Conservation (phyloP, 2,329 filamentous ascomycete species). For the Aspergillus quadricinctus region DNA sequence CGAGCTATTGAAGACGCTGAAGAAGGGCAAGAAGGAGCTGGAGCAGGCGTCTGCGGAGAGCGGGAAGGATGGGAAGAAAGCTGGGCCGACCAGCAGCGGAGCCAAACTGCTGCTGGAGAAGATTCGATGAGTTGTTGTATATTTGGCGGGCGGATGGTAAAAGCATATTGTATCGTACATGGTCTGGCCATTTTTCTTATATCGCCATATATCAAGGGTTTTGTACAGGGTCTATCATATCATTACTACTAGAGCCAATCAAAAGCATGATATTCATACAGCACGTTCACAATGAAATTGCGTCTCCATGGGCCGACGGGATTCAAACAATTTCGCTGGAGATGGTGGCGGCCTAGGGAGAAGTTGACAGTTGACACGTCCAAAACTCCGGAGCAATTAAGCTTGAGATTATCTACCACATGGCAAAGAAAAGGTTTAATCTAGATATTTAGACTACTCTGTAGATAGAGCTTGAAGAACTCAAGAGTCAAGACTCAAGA, state of each 20-base stretch:
- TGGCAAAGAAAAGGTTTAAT: too few species aligned
- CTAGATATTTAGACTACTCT: too few species aligned
- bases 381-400: too few species aligned
- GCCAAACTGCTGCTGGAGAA: slow-evolving; percentile 38
- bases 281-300: not conserved
- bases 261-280: not conserved
- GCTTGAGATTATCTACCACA: too few species aligned
- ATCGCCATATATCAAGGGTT: not conserved
- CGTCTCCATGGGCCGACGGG: too few species aligned
- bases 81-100: slow-evolving; percentile 43
- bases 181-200: not conserved
- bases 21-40: slow-evolving; percentile 67
- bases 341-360: too few species aligned
- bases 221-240: not conserved
- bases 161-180: not conserved
- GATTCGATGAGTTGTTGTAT: slow-evolving; percentile 21
- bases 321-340: too few species aligned
- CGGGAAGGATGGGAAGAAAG: slow-evolving; percentile 44
- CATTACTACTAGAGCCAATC: not conserved
- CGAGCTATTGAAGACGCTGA: slow-evolving; percentile 65
- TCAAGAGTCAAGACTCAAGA: too few species aligned
- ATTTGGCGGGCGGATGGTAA: slow-evolving; percentile 1
- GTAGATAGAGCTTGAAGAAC: too few species aligned
- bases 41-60: slow-evolving; percentile 53
- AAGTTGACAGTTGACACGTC: too few species aligned